Evolutionary conservation across 805 yeast genomes (phyloP), one percentile per base, ranked within the genome.

Genomic region (Debaryomyces hansenii): DNA sequence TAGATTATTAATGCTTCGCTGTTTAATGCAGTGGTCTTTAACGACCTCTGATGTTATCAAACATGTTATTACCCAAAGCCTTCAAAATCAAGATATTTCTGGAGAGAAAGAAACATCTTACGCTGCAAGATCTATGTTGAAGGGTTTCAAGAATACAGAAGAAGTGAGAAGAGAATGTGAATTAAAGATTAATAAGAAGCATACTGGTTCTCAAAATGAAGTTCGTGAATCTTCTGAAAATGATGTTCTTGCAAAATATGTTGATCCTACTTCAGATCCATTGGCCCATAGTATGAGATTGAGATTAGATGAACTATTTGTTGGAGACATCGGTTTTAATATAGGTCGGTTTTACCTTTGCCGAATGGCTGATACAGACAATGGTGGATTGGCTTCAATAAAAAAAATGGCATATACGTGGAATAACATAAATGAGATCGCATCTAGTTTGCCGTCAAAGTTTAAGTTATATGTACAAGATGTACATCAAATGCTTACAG

Each of bases 381-480:
- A 60, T 28, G 77, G 77, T 1, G 74, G 75, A 2, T 46, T 71
- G n/a, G 51, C 66, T 4, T 62, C 73, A 1, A 47, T 69, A 10
- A 62, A 60, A 14, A 60, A 63, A 42, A 71, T 73, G 75, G 55
- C 51, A n/a, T 41, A 48, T 5, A 51, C 56, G 5, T 57, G 61
- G 56, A 41, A 58, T 1, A 45, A 43, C 32, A 37, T 40, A 33
- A 44, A 48, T 9, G 10, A 38, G 8, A 20, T 36, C 5, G 46
- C 48, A n/a, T 24, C 28, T 10, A 35, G 44, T 6, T 34, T 48
- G 5, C 60, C 69, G 0, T 61, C 73, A 0, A 46, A 52, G 2
- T 73, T 73, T 59, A 70, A 69, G 40, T 50, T 73, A 27, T 73
- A 70, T 47, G 77, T 73, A 12, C 71, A 72, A 44, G 77, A 73